Percentiles rank a stretch among this genome's conserved stretches.
These are phyloP conservation scores for Oryza brachyantha DNA, from an alignment of 176 grass and related monocot genomes.

Conservation along the genomic window DNA sequence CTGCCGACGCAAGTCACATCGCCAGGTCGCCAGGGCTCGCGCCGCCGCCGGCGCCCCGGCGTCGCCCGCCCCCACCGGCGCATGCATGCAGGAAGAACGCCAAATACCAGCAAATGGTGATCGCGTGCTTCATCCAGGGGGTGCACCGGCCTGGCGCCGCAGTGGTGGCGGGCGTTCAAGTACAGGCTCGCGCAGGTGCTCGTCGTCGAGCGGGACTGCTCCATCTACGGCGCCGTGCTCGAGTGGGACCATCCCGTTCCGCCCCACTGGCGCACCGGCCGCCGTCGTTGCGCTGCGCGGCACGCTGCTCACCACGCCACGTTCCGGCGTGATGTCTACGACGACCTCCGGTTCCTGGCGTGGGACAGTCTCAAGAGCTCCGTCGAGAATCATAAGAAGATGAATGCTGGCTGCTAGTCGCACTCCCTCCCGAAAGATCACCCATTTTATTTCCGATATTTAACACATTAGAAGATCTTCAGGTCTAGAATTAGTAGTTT, in stretches of 20 bases:
- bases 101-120: constrained; percentile 64
- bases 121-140: constrained; percentile 85
- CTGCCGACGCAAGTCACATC: too few relatives aligned
- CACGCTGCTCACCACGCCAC: constrained; percentile 55
- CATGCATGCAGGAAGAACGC: constrained; percentile 64
- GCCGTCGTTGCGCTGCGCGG: constrained; percentile 66
- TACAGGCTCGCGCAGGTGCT: constrained; percentile 54
- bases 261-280: constrained; percentile 57
- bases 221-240: constrained; percentile 74
- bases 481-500: too few relatives aligned
- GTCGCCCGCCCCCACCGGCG: too few relatives aligned
- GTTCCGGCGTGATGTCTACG: constrained; percentile 51
- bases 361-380: constrained; percentile 84
- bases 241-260: constrained; percentile 72
- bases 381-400: too few relatives aligned
- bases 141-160: constrained; percentile 54
- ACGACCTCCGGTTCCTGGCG: constrained; percentile 74
- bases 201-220: constrained; percentile 67
- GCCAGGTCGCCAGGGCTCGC: too few relatives aligned
- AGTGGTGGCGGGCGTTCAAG: constrained; percentile 87
- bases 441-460: too few relatives aligned
- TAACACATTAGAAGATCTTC: too few relatives aligned
- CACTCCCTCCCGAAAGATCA: too few relatives aligned
- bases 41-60: too few relatives aligned
- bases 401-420: too few relatives aligned